A percentile compares a stretch with the other conserved stretches of the same genome.
These are phyloP conservation scores for Baorangia bicolor DNA, from an alignment of 768 basidiomycete genomes.

Conservation along the genomic window DNA sequence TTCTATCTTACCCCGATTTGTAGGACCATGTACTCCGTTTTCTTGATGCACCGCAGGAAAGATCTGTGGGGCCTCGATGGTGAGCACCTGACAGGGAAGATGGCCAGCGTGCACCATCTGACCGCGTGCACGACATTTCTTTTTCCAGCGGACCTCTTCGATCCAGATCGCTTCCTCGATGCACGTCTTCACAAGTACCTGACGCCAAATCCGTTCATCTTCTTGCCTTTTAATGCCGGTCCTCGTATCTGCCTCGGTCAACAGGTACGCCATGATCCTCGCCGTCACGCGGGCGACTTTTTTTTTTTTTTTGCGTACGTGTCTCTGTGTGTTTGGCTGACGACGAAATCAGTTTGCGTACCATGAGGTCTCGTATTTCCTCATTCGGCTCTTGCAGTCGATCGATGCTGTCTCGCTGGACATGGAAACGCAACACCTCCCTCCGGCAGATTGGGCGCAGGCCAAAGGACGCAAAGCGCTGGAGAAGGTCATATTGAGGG, in stretches of 20 bases:
- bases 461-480: conserved; percentile 35
- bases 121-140: background rate
- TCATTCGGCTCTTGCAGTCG: conserved; percentile 50
- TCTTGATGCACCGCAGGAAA: conserved; percentile 39
- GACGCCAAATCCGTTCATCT: conserved; percentile 63
- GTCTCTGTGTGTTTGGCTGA: background rate
- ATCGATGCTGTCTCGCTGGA: conserved; percentile 44
- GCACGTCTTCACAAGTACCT: conserved; percentile 52
- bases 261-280: conserved; percentile 27
- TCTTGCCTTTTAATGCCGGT: conserved; percentile 67
- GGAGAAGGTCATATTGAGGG: conserved; percentile 41
- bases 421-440: conserved; percentile 34
- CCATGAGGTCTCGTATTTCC: conserved; percentile 53
- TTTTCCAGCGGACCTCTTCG: conserved; percentile 41
- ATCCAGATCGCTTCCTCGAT: conserved; percentile 67
- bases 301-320: no score
- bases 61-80: conserved; percentile 41
- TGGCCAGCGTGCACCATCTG: background rate
- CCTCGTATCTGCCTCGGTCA: conserved; percentile 64
- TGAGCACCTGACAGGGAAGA: background rate
- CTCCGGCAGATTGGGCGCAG: conserved; percentile 34
- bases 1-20: background rate
- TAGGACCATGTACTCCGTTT: conserved; percentile 22
- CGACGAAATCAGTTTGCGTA: conserved; percentile 46
- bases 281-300: background rate